These are phyloP conservation scores for Scalesia atractyloides DNA, from an alignment of 129 eudicot species.

Conservation along the genomic window DNA sequence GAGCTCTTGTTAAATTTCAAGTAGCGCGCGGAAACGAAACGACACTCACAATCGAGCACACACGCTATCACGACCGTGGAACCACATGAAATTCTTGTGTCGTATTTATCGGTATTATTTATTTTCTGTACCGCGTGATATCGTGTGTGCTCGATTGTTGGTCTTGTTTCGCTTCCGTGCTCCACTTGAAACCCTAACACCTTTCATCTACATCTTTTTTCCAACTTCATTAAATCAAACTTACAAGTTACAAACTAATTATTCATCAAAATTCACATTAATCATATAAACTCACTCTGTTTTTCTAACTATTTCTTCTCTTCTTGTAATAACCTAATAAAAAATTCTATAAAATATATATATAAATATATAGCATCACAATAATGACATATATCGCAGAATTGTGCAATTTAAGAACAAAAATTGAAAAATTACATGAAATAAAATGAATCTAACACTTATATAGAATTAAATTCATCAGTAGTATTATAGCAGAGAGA, in stretches of 20 bases:
- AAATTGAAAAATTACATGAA: neutral
- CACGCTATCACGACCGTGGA: no score
- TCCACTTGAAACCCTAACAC: no score
- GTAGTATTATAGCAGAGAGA: neutral
- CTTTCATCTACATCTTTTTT: neutral
- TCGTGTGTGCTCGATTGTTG: no score
- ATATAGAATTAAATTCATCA: conserved; percentile 11
- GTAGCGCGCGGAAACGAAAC: no score
- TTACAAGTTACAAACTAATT: neutral
- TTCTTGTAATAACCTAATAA: neutral
- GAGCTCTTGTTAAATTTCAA: no score
- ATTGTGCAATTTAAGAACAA: conserved; percentile 1
- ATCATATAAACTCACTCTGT: neutral
- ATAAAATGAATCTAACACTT: neutral
- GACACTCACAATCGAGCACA: no score
- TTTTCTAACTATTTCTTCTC: neutral
- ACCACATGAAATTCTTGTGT: no score
- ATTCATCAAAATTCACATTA: neutral
- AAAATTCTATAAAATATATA: neutral
- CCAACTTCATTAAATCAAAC: neutral
- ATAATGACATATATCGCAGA: neutral
- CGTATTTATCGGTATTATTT: no score
- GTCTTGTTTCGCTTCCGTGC: no score
- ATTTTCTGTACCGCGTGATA: no score
- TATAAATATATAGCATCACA: no score